These are phyloP conservation scores for Penicillium brevicompactum DNA, from an alignment of 2,329 filamentous ascomycete species.

Conservation along the genomic window DNA sequence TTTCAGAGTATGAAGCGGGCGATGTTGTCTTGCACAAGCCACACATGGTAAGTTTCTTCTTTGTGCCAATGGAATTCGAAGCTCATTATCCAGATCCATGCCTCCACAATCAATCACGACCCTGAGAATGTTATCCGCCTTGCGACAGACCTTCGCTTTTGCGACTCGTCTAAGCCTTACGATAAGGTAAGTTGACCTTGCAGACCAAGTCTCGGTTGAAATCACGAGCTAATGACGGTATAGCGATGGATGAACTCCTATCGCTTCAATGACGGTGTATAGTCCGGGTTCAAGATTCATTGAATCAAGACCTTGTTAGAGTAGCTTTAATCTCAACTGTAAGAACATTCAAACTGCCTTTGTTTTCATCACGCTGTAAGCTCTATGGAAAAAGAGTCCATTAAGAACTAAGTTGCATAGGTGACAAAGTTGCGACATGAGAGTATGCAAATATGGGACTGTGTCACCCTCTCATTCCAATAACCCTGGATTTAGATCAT, in stretches of 20 bases:
- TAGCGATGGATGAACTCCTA: slow-evolving; percentile 46
- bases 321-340: background rate
- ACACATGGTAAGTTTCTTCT: slow-evolving; percentile 32
- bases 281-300: background rate
- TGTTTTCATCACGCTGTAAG: background rate
- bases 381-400: background rate
- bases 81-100: slow-evolving; percentile 49
- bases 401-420: background rate
- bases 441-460: background rate
- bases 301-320: too few species aligned
- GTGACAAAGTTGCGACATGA: background rate
- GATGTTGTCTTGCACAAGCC: slow-evolving; percentile 50
- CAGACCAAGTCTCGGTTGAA: background rate
- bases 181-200: slow-evolving; percentile 42
- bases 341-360: background rate
- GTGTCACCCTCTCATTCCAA: slow-evolving; percentile 15
- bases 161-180: slow-evolving; percentile 54
- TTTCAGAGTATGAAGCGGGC: slow-evolving; percentile 57
- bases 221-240: background rate
- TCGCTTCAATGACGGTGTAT: slow-evolving; percentile 38
- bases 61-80: background rate
- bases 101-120: slow-evolving; percentile 59
- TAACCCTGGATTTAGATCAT: slow-evolving; percentile 8
- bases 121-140: slow-evolving; percentile 55
- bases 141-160: slow-evolving; percentile 60